Evolutionary conservation across 2,329 filamentous ascomycete genomes (phyloP), one percentile per base, ranked within the genome.

Genomic region (Alternaria triticina): DNA sequence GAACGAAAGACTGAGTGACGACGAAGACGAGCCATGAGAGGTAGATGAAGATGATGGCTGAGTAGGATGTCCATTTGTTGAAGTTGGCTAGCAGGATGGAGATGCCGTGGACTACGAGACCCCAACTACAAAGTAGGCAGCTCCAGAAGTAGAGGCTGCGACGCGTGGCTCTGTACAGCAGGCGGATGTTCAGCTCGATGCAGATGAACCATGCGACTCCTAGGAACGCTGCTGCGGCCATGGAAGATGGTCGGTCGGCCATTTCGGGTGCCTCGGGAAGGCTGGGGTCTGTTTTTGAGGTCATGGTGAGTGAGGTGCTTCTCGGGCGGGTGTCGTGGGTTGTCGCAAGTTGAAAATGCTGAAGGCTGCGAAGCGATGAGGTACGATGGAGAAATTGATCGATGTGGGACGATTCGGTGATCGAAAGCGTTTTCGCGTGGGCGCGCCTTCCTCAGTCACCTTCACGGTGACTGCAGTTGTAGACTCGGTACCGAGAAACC

Each of bases 21-120:
- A 89, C 85, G 83, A 88, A 88, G 3, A 77, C 70, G 72, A 84
- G 85, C 85, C 87, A 86, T 6, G 85, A 86, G 2, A 89, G 60
- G n/a, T 80, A 82, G 61, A 89, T 70, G 59, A 81, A 75, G 47
- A 82, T 80, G 44, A 83, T 66, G 15, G 82, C 59, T 2, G 49
- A 64, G 61, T 23, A 81, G 5, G 81, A 77, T 2, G 79, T 77
- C 43, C 77, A 78, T 65, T 84, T 82, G 10, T 82, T 83, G 6
- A 81, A 72, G 50, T 81, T 74, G 54, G 83, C 80, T 0, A 82
- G 75, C 3, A 82, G 66, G 40, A 84, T 83, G 8, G 77, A 76
- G 2, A 80, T 54, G 2, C 77, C 74, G 5, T 83, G 73, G 13
- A 80, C 69, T 20, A 84, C 66, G 62, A 85, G 74, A 7, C 66